Percentiles rank a stretch among this genome's conserved stretches.
Conservation (phyloP, 306 rosid species). For the Quercus suber region DNA sequence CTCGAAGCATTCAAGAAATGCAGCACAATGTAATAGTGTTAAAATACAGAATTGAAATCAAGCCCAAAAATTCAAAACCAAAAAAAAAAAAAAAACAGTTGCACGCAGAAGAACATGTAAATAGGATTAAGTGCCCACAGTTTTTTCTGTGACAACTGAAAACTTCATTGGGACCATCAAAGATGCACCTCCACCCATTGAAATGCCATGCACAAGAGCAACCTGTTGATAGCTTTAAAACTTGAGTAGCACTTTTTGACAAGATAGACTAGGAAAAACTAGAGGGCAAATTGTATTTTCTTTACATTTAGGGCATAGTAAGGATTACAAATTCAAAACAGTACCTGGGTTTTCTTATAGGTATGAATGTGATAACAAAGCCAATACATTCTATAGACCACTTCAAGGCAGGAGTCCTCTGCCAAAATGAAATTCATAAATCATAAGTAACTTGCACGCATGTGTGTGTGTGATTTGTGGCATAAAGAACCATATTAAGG, state of each 20-base stretch:
- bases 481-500: not conserved
- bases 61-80: not conserved
- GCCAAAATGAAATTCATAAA: slow-evolving; percentile 30
- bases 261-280: not conserved
- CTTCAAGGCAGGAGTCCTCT: slow-evolving; percentile 89
- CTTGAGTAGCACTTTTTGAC: slow-evolving; percentile 6
- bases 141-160: slow-evolving; percentile 86
- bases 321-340: slow-evolving; percentile 7
- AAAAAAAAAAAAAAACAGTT: not conserved
- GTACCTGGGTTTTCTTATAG: slow-evolving; percentile 86
- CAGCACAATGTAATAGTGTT: slow-evolving; percentile 2
- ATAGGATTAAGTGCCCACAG: slow-evolving; percentile 50
- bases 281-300: not conserved
- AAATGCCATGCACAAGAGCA: slow-evolving; percentile 82
- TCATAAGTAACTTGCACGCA: not conserved
- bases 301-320: not conserved
- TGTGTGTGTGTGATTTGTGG: not conserved
- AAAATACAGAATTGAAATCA: not conserved
- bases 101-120: slow-evolving; percentile 9
- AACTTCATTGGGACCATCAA: slow-evolving; percentile 86
- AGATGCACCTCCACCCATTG: slow-evolving; percentile 98
- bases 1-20: slow-evolving; percentile 20
- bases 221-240: slow-evolving; percentile 47
- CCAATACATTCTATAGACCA: slow-evolving; percentile 91
- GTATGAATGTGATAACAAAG: slow-evolving; percentile 84